A percentile compares a stretch with the other conserved stretches of the same genome.
These are phyloP conservation scores for Epicoccum sorghinum DNA, from an alignment of 2,329 filamentous ascomycete species.

Conservation along the genomic window DNA sequence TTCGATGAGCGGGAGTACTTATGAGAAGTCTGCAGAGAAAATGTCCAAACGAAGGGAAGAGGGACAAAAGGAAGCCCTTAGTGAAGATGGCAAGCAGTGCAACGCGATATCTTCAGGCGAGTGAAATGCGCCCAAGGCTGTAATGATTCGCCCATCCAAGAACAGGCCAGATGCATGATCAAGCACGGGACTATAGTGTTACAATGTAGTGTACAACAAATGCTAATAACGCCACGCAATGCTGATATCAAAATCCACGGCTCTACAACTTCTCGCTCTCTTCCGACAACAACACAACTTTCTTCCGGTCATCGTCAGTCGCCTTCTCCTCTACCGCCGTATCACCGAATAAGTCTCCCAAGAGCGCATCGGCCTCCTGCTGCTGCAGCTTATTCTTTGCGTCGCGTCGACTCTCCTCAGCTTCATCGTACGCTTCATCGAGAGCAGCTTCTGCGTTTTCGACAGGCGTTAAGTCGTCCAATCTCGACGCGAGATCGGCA, in stretches of 20 bases:
- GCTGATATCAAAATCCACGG: not conserved
- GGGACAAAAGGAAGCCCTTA: no score
- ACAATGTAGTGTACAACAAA: slow-evolving; percentile 9
- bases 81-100: no score
- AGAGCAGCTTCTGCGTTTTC: not conserved
- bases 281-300: not conserved
- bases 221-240: slow-evolving; percentile 2
- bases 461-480: not conserved
- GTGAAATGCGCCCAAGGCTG: no score
- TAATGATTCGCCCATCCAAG: no score
- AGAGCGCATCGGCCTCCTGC: slow-evolving; percentile 7
- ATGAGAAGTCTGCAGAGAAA: no score
- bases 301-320: no score
- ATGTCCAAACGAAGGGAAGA: no score
- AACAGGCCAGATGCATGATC: not conserved
- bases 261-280: not conserved
- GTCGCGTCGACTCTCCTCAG: not conserved
- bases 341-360: slow-evolving; percentile 11
- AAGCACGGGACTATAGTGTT: not conserved
- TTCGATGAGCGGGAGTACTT: slow-evolving; percentile 35
- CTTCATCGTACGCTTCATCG: not conserved
- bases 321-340: not conserved
- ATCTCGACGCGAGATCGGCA: slow-evolving; percentile 3
- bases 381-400: not conserved
- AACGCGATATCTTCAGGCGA: no score